These are phyloP conservation scores for Coffea humblotiana DNA, from an alignment of 305 asterid genomes.

Conservation along the genomic window DNA sequence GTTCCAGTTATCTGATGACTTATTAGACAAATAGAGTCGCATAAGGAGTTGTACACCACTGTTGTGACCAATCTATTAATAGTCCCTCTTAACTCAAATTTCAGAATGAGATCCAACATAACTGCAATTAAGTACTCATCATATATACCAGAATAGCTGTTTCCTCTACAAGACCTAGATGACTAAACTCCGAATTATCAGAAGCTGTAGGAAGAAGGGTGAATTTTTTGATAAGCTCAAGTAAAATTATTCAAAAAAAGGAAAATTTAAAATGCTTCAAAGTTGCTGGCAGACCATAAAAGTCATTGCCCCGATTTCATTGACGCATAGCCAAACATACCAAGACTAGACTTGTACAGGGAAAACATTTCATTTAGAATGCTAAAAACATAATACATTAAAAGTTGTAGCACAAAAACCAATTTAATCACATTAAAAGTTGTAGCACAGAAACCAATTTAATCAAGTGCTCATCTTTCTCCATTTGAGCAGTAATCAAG, in stretches of 20 bases:
- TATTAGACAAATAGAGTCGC: neutral
- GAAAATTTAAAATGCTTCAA: neutral
- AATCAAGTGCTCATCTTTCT: neutral
- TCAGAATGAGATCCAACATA: neutral
- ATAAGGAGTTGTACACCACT: neutral
- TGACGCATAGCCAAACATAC: neutral
- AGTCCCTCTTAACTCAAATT: neutral
- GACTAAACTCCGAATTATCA: neutral
- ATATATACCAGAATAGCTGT: neutral
- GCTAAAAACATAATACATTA: neutral
- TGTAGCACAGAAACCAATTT: neutral
- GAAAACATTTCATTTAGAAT: neutral
- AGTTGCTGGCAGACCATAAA: slow-evolving; percentile 8
- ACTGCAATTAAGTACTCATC: neutral
- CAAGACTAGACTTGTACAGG: neutral
- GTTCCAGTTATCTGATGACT: neutral
- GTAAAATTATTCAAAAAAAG: neutral
- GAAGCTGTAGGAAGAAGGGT: neutral
- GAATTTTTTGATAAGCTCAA: neutral
- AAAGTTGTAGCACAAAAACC: neutral
- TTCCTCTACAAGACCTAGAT: neutral
- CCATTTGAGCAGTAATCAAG: neutral
- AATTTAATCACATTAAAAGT: neutral
- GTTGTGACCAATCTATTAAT: neutral
- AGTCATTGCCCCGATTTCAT: neutral